Evolutionary conservation across 2,329 filamentous ascomycete genomes (phyloP).

Genomic region (Apiospora kogelbergensis): DNA sequence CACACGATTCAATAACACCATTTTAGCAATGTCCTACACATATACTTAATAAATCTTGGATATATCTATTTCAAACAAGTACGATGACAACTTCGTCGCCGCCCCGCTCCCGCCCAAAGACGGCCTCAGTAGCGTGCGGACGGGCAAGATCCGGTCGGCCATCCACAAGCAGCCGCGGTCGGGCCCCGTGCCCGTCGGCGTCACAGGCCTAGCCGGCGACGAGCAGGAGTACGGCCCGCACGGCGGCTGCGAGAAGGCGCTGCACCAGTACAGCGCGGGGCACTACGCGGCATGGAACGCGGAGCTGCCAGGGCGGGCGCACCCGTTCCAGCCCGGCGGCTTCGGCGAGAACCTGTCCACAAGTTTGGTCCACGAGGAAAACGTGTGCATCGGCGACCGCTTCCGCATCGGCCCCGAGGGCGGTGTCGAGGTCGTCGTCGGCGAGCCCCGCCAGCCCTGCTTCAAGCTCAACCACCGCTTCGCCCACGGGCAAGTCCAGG

Average conservation of each 20-base stretch:
- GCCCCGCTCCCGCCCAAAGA: conserved; percentile 38
- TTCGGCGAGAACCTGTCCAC: conserved; percentile 66
- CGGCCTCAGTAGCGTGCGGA: conserved; percentile 55
- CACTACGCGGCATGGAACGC: conserved; percentile 57
- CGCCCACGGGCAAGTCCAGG: conserved; percentile 45
- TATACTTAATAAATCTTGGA: not conserved
- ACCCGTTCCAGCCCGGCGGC: conserved; percentile 54
- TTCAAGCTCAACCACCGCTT: conserved; percentile 70
- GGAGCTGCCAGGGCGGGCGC: conserved; percentile 49
- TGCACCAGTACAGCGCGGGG: conserved; percentile 56
- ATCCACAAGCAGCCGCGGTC: conserved; percentile 53
- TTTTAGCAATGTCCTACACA: not conserved
- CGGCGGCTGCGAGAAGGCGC: conserved; percentile 60
- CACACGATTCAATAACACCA: too few relatives aligned
- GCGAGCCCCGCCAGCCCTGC: conserved; percentile 61
- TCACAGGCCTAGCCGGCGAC: conserved; percentile 55
- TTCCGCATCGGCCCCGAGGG: conserved; percentile 45
- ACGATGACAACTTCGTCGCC: not conserved
- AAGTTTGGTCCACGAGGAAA: conserved; percentile 56
- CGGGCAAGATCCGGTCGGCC: conserved; percentile 54
- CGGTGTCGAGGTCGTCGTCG: conserved; percentile 60
- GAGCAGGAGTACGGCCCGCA: conserved; percentile 61
- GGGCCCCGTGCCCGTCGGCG: conserved; percentile 44
- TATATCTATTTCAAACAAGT: not conserved
- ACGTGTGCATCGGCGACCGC: conserved; percentile 65